phyloP scores from a whole-genome alignment of 306 rosid genomes.

The Geum urbanum region DNA sequence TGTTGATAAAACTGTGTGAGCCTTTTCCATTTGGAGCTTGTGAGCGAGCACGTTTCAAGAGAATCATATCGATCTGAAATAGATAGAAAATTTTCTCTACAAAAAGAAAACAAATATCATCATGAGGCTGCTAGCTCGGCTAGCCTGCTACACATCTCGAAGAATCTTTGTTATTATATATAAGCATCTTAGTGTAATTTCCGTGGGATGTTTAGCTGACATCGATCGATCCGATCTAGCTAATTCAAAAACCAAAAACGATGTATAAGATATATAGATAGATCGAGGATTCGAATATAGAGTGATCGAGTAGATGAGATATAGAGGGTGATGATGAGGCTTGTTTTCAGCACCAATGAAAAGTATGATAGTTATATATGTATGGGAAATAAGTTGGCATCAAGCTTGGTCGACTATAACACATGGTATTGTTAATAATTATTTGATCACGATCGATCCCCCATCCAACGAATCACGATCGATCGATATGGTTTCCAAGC shows the following conservation, averaged over 20 bases:
- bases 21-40: not conserved
- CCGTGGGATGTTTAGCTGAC: not conserved
- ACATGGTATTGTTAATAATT: not conserved
- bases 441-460: not conserved
- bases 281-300: not conserved
- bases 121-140: not conserved
- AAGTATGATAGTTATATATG: conserved; percentile 5
- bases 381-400: conserved; percentile 1
- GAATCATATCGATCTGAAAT: conserved; percentile 5
- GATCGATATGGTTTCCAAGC: not conserved
- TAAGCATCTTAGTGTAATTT: not conserved
- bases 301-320: not conserved
- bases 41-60: conserved; percentile 7
- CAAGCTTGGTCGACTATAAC: not conserved
- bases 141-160: conserved; percentile 1
- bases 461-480: not conserved
- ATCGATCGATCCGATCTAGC: too few relatives aligned
- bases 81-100: not conserved
- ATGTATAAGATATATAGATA: not conserved
- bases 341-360: not conserved
- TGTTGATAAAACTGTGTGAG: conserved; percentile 3
- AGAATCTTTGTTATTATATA: not conserved
- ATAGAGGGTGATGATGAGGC: not conserved
- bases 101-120: not conserved
- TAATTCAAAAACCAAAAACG: not conserved